Base-by-base conservation (phyloP, 148 eudicot species). In the Talinum fruticosum region DNA sequence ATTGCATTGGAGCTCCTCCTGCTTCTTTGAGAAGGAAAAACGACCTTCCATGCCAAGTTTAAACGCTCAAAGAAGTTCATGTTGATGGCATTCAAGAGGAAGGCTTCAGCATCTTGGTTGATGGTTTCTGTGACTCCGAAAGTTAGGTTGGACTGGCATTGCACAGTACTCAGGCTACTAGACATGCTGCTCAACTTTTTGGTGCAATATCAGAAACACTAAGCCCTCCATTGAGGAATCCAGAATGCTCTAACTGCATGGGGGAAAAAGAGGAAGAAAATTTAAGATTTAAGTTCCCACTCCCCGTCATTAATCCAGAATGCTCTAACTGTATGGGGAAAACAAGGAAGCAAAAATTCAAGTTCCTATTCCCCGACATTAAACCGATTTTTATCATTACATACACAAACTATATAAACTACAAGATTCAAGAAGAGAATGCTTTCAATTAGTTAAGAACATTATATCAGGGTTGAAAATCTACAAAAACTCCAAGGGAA, bases 21-120 rank as follows among this genome's bases (percentile, higher is more conserved):
- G 14, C 83, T 34, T 45, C 81, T 71, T 28, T 87, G 79, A 59
- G 98, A 78, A 23, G 99, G 98, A 70, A 96, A 93, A n/a, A 96
- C 80, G 51, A 96, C 89, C 85, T 91, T 91, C 99, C 99, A 96
- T 10, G 99, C 99, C 75, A 96, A 82, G 90, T 82, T 88, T 59
- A 96, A 73, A 45, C 98, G 94, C 65, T 96, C 98, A 30, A 93
- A 85, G 84, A 96, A 90, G 87, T 85, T 90, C 95, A 96, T 76
- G 80, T 86, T 87, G 35, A 93, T 84, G 71, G 94, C 95, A 59
- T 88, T 87, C 37, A 91, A 84, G 69, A 96, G 87, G 75, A 96
- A 90, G 76, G 73, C 79, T 82, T 96, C 97, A 0, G 88, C 87
- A 69, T 96, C 97, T 76, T 90, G 87, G 82, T 77, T 86, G 54